A percentile compares a stretch with the other conserved stretches of the same genome.
Evolutionary conservation across 306 rosid species (phyloP).

Genomic region (Castanea crenata): DNA sequence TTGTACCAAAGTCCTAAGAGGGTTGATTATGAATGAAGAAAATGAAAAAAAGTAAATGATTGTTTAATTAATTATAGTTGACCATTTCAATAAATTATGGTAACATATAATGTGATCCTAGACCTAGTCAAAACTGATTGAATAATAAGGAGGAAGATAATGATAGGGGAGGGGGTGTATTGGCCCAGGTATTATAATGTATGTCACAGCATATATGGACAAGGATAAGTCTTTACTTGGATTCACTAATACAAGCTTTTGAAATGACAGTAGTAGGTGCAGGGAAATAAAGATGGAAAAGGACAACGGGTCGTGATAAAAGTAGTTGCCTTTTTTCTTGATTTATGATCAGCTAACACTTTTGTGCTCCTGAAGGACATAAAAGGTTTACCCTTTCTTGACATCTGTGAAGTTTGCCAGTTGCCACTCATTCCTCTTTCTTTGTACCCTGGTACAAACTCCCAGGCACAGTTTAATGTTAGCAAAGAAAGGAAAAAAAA

Average conservation of each 20-base stretch:
- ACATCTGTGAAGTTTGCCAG: slow-evolving; percentile 15
- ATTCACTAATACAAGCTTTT: slow-evolving; percentile 10
- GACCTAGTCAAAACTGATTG: no score
- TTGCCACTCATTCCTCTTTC: not conserved
- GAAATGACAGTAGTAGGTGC: slow-evolving; percentile 24
- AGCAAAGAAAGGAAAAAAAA: not conserved
- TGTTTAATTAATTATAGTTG: no score
- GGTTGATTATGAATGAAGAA: no score
- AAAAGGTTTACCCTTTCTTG: slow-evolving; percentile 14
- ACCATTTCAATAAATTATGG: no score
- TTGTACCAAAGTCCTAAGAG: no score
- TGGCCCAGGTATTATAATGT: not conserved
- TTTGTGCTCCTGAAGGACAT: slow-evolving; percentile 17
- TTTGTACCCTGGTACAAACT: not conserved
- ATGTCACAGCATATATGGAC: slow-evolving; percentile 2
- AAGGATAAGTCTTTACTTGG: slow-evolving; percentile 1
- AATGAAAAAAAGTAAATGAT: no score
- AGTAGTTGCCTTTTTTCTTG: slow-evolving; percentile 23
- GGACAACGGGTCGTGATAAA: slow-evolving; percentile 26
- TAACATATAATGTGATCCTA: no score
- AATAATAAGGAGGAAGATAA: no score
- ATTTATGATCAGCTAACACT: slow-evolving; percentile 7
- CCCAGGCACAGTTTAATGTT: not conserved
- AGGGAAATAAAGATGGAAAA: not conserved
- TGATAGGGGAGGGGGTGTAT: no score